Percentiles rank a stretch among this genome's conserved stretches.
These are phyloP conservation scores for Fusarium gaditjirri DNA, from an alignment of 2,329 filamentous ascomycete genomes.

Conservation along the genomic window DNA sequence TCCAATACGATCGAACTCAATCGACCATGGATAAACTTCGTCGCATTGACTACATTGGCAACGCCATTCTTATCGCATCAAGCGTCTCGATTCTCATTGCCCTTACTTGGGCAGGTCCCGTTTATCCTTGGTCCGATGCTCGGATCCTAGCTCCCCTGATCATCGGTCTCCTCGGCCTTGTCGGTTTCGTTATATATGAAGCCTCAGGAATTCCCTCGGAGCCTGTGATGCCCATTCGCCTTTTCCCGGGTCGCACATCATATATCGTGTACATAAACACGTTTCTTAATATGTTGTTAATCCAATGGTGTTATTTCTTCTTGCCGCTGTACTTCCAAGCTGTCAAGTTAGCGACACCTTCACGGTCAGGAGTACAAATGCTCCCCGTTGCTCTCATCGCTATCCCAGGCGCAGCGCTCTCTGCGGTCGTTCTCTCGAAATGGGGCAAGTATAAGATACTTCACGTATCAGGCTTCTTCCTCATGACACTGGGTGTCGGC, in stretches of 20 bases:
- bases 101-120: slow-evolving; percentile 56
- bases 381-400: slow-evolving; percentile 47
- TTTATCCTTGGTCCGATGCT: slow-evolving; percentile 54
- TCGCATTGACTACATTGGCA: slow-evolving; percentile 59
- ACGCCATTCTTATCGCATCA: slow-evolving; percentile 53
- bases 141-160: slow-evolving; percentile 56
- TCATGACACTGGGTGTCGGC: slow-evolving; percentile 55
- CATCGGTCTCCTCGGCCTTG: slow-evolving; percentile 25
- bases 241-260: slow-evolving; percentile 38
- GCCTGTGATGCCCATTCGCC: slow-evolving; percentile 41
- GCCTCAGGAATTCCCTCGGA: slow-evolving; percentile 33
- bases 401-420: slow-evolving; percentile 44
- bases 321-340: slow-evolving; percentile 60
- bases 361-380: slow-evolving; percentile 48
- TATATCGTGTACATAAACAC: slow-evolving; percentile 39
- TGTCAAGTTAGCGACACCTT: slow-evolving; percentile 49
- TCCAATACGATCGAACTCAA: slow-evolving; percentile 44
- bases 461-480: slow-evolving; percentile 50
- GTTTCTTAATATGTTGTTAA: slow-evolving; percentile 34
- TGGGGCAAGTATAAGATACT: slow-evolving; percentile 50
- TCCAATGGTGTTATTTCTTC: slow-evolving; percentile 55
- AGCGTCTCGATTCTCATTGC: slow-evolving; percentile 55
- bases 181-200: slow-evolving; percentile 36
- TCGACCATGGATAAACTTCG: slow-evolving; percentile 45
- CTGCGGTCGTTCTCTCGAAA: slow-evolving; percentile 45